Evolutionary conservation across 805 yeast genomes (phyloP).

Genomic region (Saccharomycopsis sp.): DNA sequence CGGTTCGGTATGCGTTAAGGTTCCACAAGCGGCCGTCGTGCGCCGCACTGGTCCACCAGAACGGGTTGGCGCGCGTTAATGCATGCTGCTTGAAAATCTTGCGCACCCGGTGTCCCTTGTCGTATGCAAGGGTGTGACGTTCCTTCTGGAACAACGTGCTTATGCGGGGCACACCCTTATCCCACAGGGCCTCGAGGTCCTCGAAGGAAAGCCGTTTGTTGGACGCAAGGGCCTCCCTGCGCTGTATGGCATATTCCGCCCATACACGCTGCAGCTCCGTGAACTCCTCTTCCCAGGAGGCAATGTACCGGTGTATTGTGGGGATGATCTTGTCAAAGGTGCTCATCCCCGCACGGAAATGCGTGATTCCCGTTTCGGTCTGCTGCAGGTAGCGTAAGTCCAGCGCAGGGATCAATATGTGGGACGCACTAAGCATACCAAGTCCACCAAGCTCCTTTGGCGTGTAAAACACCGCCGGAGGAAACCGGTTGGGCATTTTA

Average conservation of each 20-base stretch:
- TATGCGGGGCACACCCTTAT: conserved; percentile 92
- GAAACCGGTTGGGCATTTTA: conserved; percentile 97
- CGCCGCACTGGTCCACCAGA: conserved; percentile 92
- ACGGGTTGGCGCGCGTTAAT: conserved; percentile 70
- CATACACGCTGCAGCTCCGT: conserved; percentile 92
- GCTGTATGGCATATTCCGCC: conserved; percentile 91
- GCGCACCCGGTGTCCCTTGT: conserved; percentile 85
- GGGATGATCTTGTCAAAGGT: conserved; percentile 80
- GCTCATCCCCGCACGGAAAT: conserved; percentile 89
- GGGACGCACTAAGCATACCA: conserved; percentile 97
- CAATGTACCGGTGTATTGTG: conserved; percentile 83
- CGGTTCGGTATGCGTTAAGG: conserved; percentile 84
- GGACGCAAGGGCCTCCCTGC: conserved; percentile 80
- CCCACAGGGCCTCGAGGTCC: conserved; percentile 93
- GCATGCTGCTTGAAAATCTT: conserved; percentile 71
- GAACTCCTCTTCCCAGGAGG: conserved; percentile 96
- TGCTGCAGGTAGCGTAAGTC: conserved; percentile 88
- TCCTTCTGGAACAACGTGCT: conserved; percentile 94
- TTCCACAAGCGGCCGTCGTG: conserved; percentile 98
- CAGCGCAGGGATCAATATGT: conserved; percentile 87
- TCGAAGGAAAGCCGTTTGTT: conserved; percentile 84
- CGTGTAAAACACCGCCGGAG: conserved; percentile 97
- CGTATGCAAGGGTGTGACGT: conserved; percentile 88
- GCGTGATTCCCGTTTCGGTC: conserved; percentile 91
- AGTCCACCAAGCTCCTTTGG: conserved; percentile 97